Conservation (phyloP, 495 filamentous ascomycete genomes). For the Immersiella caudata region DNA sequence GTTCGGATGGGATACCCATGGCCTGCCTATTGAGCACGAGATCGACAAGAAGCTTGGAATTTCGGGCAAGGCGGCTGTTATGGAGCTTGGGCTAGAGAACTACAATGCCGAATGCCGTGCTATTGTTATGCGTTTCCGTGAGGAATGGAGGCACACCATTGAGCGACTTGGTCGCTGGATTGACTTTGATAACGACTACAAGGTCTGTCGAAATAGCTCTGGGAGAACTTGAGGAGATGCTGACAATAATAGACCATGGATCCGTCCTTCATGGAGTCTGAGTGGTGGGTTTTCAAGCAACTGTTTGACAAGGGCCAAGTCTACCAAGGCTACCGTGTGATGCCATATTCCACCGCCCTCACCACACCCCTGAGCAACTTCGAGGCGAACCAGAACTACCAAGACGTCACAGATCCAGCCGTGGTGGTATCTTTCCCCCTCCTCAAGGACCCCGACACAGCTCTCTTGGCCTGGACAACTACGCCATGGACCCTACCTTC, state of each 20-base stretch:
- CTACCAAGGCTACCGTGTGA: conserved; percentile 86
- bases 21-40: conserved; percentile 94
- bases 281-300: conserved; percentile 97
- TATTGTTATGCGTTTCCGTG: conserved; percentile 91
- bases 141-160: conserved; percentile 89
- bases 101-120: conserved; percentile 93
- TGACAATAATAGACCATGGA: conserved; percentile 74
- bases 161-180: conserved; percentile 94
- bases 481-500: conserved; percentile 96
- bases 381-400: conserved; percentile 92
- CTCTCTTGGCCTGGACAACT: conserved; percentile 87
- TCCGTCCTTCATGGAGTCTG: conserved; percentile 89
- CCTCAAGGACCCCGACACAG: conserved; percentile 72
- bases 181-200: conserved; percentile 98
- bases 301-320: conserved; percentile 86
- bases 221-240: not conserved
- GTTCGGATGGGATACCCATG: conserved; percentile 88
- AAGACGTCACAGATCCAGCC: conserved; percentile 91
- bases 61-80: conserved; percentile 84
- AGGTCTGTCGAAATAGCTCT: conserved; percentile 54
- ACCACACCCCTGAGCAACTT: conserved; percentile 92
- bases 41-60: conserved; percentile 97
- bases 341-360: conserved; percentile 93
- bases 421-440: conserved; percentile 88
- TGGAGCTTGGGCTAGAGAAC: conserved; percentile 80